Percentiles rank a stretch among this genome's conserved stretches.
These are phyloP conservation scores for Kodamaea plutei DNA, from an alignment of 1,139 yeast species.

Conservation along the genomic window DNA sequence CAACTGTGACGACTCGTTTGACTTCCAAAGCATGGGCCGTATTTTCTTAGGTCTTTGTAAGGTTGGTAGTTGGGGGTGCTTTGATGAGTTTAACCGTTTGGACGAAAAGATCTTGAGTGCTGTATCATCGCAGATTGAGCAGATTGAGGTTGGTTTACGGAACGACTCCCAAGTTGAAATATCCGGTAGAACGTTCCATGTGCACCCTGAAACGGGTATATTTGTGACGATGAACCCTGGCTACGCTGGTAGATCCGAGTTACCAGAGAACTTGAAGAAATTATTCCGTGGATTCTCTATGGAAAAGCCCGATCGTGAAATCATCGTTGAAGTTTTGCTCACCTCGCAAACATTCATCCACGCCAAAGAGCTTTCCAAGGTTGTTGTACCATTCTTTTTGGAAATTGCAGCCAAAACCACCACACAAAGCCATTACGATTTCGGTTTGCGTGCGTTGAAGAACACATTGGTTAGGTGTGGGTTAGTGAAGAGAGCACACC, in stretches of 20 bases:
- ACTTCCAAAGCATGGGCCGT: conserved; percentile 75
- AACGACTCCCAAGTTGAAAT: conserved; percentile 35
- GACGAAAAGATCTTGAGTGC: conserved; percentile 74
- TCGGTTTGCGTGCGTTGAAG: conserved; percentile 81
- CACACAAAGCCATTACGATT: conserved; percentile 75
- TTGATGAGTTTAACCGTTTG: conserved; percentile 90
- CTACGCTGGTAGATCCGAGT: conserved; percentile 73
- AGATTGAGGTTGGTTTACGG: conserved; percentile 54
- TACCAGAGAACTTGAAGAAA: conserved; percentile 85
- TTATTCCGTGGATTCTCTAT: conserved; percentile 75
- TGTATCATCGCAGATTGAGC: conserved; percentile 76
- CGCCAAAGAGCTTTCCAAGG: conserved; percentile 44
- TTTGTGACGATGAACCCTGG: conserved; percentile 93
- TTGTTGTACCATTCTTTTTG: conserved; percentile 55
- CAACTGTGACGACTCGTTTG: conserved; percentile 88
- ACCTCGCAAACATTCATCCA: conserved; percentile 66
- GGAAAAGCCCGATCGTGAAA: conserved; percentile 64
- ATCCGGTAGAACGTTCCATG: conserved; percentile 39
- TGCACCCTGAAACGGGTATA: conserved; percentile 60
- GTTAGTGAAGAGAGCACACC: conserved; percentile 28
- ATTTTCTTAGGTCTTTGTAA: conserved; percentile 78
- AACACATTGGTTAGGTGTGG: conserved; percentile 62
- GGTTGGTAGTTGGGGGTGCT: conserved; percentile 94
- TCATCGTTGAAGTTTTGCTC: conserved; percentile 70
- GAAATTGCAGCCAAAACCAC: conserved; percentile 39